Evolutionary conservation across 768 basidiomycete genomes (phyloP).

Genomic region (Boletus huronensis): DNA sequence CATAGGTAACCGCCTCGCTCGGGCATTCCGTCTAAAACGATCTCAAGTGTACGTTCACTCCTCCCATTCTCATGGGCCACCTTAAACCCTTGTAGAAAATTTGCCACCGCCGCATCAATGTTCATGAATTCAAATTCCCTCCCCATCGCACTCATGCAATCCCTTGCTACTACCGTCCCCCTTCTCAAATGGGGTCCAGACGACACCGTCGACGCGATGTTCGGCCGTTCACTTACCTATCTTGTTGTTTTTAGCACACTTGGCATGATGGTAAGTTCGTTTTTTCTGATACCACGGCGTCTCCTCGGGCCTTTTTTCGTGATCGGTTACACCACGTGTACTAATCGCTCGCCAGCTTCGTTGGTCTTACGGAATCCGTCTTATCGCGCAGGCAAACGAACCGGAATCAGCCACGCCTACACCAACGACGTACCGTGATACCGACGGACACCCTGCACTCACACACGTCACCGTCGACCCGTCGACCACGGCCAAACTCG

Average conservation of each 20-base stretch:
- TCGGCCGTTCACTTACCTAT: conserved; percentile 87
- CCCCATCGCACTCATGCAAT: conserved; percentile 92
- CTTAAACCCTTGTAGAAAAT: conserved; percentile 45
- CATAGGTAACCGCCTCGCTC: conserved; percentile 62
- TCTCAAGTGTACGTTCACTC: conserved; percentile 65
- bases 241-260: conserved; percentile 91
- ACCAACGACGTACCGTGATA: conserved; percentile 8
- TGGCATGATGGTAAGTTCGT: conserved; percentile 81
- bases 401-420: not conserved
- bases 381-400: conserved; percentile 55
- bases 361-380: conserved; percentile 89
- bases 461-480: not conserved
- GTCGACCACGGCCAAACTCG: not conserved
- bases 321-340: not conserved
- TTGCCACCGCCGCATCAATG: conserved; percentile 79
- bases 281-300: not conserved
- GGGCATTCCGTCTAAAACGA: conserved; percentile 59
- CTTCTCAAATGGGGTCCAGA: conserved; percentile 77
- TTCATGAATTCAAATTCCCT: conserved; percentile 96
- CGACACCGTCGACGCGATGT: conserved; percentile 84
- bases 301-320: not conserved
- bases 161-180: conserved; percentile 78
- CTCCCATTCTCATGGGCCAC: not conserved
- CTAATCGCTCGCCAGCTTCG: conserved; percentile 53
- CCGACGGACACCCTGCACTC: not conserved